Evolutionary conservation across 1,284 basidiomycete genomes (phyloP).

Genomic region (Ustilago tritici): DNA sequence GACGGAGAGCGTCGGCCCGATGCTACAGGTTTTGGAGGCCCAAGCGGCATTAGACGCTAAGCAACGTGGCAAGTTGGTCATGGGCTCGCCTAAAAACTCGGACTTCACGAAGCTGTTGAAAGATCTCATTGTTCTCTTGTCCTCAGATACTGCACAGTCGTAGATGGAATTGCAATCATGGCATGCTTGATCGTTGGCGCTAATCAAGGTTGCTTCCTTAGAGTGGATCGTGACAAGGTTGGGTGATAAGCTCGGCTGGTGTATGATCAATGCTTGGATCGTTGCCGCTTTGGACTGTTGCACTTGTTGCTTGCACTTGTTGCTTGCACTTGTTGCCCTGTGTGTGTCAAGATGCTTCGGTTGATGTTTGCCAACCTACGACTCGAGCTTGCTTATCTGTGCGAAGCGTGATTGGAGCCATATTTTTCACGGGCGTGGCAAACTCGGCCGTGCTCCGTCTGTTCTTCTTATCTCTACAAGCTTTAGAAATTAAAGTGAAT

Average conservation of each 20-base stretch:
- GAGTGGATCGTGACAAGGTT: neutral
- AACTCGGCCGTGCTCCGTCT: slow-evolving; percentile 21
- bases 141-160: slow-evolving; percentile 5
- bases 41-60: slow-evolving; percentile 16
- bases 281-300: neutral
- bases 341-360: neutral
- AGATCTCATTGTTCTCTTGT: slow-evolving; percentile 30
- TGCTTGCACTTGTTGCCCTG: neutral
- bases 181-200: neutral
- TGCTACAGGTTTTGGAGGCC: slow-evolving; percentile 79
- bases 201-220: neutral
- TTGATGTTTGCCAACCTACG: neutral
- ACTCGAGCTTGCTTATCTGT: slow-evolving; percentile 14
- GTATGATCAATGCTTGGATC: neutral
- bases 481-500: neutral
- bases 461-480: slow-evolving; percentile 17
- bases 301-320: neutral
- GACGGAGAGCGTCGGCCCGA: slow-evolving; percentile 75
- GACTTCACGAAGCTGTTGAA: slow-evolving; percentile 27
- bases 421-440: neutral
- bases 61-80: slow-evolving; percentile 15
- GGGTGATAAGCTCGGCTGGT: slow-evolving; percentile 7
- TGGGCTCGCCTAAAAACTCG: slow-evolving; percentile 28
- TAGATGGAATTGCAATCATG: neutral
- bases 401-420: slow-evolving; percentile 10